Evolutionary conservation across 805 yeast genomes (phyloP), one percentile per base, ranked within the genome.

Genomic region (Candida taoyuanica): DNA sequence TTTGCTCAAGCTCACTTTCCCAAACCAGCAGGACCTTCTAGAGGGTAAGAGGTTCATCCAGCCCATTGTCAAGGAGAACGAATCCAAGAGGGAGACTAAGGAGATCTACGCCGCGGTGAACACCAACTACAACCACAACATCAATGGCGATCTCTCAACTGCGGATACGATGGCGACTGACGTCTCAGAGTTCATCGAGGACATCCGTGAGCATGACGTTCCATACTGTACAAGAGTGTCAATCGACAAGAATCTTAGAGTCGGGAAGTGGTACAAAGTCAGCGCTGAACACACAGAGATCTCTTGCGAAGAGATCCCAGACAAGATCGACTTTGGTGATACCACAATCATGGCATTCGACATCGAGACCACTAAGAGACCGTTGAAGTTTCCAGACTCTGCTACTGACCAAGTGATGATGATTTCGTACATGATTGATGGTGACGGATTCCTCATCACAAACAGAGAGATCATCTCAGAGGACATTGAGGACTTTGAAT

Each of bases 391-490:
- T 50, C 99, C 99, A 0, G 98, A 87, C 53, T 74, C 96, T 5
- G 70, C 82, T 9, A 71, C 84, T 5, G 99, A 93, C 63, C 94
- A 86, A 60, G 75, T 93, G 29, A 93, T 93, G 97, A 94, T 94
- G 98, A 93, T 93, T 35, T 94, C 98, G 3, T 93, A 93, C 59
- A 94, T 94, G 98, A 89, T 93, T 44, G 98, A 93, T 58, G 98
- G 98, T 9, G 95, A 86, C 51, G 99, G 99, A 27, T 93, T 67
- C 56, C 66, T 93, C 28, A 94, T 93, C 43, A 93, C 98, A 8
- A 93, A 93, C 58, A 68, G 99, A 52, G 96, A 89, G 50, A 87
- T 93, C 51, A 89, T 93, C 27, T 80, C 95, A 6, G 85, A 87
- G 58, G 98, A 94, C 60, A 93, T 93, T 40, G 95, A 85, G 35